Percentiles rank a stretch among this genome's conserved stretches.
Conservation (phyloP, 805 yeast species). For the Candida oleophila region DNA sequence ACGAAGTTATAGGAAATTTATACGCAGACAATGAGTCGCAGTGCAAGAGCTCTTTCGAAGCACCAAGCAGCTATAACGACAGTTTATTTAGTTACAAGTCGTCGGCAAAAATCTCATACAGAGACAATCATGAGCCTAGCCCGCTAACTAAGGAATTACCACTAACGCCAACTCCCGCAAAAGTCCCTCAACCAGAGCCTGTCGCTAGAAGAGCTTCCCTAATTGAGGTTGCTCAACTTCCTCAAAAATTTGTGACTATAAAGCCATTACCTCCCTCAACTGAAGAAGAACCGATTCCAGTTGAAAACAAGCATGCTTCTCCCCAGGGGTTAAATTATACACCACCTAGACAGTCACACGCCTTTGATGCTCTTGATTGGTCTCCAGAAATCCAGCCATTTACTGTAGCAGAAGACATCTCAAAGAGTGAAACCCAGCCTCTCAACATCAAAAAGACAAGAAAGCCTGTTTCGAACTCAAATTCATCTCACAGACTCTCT, state of each 20-base stretch:
- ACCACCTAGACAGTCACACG: not conserved
- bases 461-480: not conserved
- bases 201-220: not conserved
- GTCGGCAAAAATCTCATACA: not conserved
- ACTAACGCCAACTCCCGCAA: not conserved
- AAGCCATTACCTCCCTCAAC: not conserved
- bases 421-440: not conserved
- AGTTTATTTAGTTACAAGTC: not conserved
- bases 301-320: not conserved
- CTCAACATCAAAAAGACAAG: conserved; percentile 4
- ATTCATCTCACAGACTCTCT: not conserved
- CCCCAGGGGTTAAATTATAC: not conserved
- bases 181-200: not conserved
- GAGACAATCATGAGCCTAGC: not conserved
- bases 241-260: not conserved
- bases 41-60: not conserved
- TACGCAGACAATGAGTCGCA: conserved; percentile 1
- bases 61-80: not conserved
- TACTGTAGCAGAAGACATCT: not conserved
- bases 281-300: not conserved
- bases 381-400: not conserved
- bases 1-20: not conserved
- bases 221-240: not conserved
- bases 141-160: not conserved
- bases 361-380: not conserved